Conservation (phyloP, 192 early-diverging fungal species). For the Rhizophlyctis rosea region DNA sequence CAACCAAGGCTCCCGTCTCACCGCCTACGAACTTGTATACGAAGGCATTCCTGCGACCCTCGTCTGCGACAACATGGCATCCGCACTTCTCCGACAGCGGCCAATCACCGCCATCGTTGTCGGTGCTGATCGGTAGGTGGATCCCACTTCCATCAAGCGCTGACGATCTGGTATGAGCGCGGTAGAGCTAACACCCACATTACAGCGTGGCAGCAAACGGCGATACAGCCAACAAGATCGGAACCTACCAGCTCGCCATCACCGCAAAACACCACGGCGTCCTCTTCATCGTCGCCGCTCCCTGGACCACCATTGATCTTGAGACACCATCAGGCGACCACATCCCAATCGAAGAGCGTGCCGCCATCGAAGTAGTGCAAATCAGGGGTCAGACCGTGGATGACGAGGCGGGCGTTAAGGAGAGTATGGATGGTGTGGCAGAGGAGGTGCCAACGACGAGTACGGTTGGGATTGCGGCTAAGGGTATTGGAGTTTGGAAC, state of each 20-base stretch:
- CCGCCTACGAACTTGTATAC: conserved; percentile 88
- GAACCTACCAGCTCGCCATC: conserved; percentile 97
- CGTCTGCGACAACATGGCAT: conserved; percentile 89
- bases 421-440: conserved; percentile 28
- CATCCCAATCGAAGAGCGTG: conserved; percentile 85
- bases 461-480: conserved; percentile 73
- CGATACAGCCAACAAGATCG: conserved; percentile 98
- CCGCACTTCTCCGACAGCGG: conserved; percentile 67
- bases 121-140: conserved; percentile 77
- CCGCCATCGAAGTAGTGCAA: conserved; percentile 67
- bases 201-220: conserved; percentile 84
- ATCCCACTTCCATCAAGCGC: neutral
- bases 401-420: conserved; percentile 36
- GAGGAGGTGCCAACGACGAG: conserved; percentile 24
- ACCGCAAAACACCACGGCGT: conserved; percentile 79
- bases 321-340: conserved; percentile 59
- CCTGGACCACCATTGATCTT: conserved; percentile 88
- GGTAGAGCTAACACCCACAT: neutral
- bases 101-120: conserved; percentile 84
- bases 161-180: neutral
- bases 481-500: conserved; percentile 92
- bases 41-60: conserved; percentile 92
- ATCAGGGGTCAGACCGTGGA: conserved; percentile 55
- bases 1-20: conserved; percentile 94
- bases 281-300: conserved; percentile 95